A percentile compares a stretch with the other conserved stretches of the same genome.
phyloP scores from a whole-genome alignment of 139 green algal species.

The Coccomyxa sp. region DNA sequence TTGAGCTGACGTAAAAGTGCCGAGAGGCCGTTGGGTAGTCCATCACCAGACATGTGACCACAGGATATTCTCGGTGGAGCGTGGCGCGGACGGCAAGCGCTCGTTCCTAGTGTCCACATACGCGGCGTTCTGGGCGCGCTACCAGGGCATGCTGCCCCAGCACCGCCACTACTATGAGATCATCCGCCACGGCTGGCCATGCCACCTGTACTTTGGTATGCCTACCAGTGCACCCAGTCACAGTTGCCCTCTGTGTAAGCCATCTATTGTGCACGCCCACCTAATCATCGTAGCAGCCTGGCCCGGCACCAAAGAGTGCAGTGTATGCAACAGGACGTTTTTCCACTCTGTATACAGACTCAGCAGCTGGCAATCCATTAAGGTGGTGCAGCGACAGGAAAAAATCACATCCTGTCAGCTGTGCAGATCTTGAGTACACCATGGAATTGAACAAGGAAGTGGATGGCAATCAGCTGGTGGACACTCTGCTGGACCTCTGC shows the following conservation, averaged over 20 bases:
- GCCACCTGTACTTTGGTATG: slow-evolving; percentile 90
- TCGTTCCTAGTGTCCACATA: slow-evolving; percentile 33
- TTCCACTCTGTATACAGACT: too few relatives aligned
- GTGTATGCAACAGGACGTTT: too few relatives aligned
- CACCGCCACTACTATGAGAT: slow-evolving; percentile 56
- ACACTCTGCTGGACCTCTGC: slow-evolving; percentile 45
- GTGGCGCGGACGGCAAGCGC: slow-evolving; percentile 9
- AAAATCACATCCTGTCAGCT: too few relatives aligned
- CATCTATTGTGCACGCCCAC: too few relatives aligned
- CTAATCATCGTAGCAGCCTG: too few relatives aligned
- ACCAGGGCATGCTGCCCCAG: slow-evolving; percentile 6
- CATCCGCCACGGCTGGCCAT: slow-evolving; percentile 61
- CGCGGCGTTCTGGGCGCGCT: slow-evolving; percentile 31
- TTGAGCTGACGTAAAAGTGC: not conserved
- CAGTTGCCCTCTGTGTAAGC: not conserved
- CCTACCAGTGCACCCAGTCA: too few relatives aligned
- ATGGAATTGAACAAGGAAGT: slow-evolving; percentile 39
- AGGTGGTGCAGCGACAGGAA: too few relatives aligned
- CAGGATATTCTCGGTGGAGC: slow-evolving; percentile 29
- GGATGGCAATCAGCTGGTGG: slow-evolving; percentile 57
- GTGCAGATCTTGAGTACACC: slow-evolving; percentile 28
- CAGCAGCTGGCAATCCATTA: too few relatives aligned
- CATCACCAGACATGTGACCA: not conserved
- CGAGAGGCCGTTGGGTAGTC: not conserved
- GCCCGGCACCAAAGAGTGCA: too few relatives aligned